Evolutionary conservation across 225 moss, liverwort and hornwort species (phyloP), one percentile per base, ranked within the genome.

Genomic region (Thuidium tamariscinum): DNA sequence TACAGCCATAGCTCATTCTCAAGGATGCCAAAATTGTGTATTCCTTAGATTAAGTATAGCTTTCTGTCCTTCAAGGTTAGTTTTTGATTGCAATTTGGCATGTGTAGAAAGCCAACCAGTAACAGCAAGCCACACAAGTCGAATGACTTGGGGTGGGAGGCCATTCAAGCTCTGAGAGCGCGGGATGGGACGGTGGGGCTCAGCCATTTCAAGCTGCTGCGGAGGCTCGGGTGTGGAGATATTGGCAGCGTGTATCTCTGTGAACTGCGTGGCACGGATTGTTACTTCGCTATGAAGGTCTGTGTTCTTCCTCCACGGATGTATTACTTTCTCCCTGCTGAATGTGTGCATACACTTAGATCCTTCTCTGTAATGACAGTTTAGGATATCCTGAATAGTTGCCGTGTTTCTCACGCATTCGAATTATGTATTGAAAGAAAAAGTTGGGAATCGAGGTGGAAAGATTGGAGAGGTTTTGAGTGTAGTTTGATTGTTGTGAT

Each of bases 271-370:
- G 96, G 94, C 80, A 96, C 93, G 25, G 95, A 97, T 73, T 95
- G 95, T 84, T 95, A 95, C 84, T 99, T 99, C 26, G 99, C 99
- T 4, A 99, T 99, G 97, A 99, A 99, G 93, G 99, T 93, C 26
- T 41, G 77, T 67, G 17, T 52, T 41, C 26, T 48, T 39, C 29
- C 54, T 39, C 54, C 54, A 12, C 8, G 17, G 27, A 81, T 39
- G 3, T 48, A 49, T 73, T 64, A 25, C 64, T 52, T 64, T 19
- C 52, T 67, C 55, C 32, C 11, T 54, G 42, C 37, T 62, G 49
- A 48, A 8, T 19, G 26, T 63, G 20, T 66, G 18, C 51, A 29
- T 46, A 2, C 63, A 32, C 34, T n/a, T 11, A 32, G 44, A 39
- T 18, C 19, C 4, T 59, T 55, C 39, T 41, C 13, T 16, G 13